phyloP scores from a whole-genome alignment of 73 alveolate species.

The Diophrys sp. region DNA sequence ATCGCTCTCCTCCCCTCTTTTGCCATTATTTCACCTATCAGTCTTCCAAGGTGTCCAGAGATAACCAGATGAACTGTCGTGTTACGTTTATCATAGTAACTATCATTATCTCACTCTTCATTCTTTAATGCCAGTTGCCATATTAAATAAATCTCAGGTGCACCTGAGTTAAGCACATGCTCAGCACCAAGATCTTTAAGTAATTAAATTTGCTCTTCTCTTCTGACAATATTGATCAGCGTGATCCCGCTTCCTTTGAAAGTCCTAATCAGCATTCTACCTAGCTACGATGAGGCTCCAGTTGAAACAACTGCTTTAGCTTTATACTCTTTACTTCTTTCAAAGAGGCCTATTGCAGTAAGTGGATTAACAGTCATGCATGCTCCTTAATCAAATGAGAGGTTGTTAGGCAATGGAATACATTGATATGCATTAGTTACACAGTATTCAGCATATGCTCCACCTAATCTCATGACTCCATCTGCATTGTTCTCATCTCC shows the following conservation, averaged over 20 bases:
- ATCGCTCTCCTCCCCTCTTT: too few relatives aligned
- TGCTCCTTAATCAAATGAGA: constrained; percentile 66
- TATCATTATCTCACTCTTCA: too few relatives aligned
- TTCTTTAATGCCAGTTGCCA: too few relatives aligned
- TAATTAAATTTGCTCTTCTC: constrained; percentile 57
- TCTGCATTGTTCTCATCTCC: constrained; percentile 13
- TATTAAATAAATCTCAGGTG: constrained; percentile 20
- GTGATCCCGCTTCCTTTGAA: constrained; percentile 49
- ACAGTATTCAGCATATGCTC: constrained; percentile 79
- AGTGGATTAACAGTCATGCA: constrained; percentile 69
- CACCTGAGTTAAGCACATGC: constrained; percentile 59
- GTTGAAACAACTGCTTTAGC: constrained; percentile 59
- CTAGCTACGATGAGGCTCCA: constrained; percentile 73
- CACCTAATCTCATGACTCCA: constrained; percentile 32
- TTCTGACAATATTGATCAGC: constrained; percentile 69
- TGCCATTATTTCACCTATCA: too few relatives aligned
- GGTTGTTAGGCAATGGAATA: constrained; percentile 42
- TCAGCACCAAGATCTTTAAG: constrained; percentile 62
- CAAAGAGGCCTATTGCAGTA: constrained; percentile 71
- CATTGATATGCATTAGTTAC: constrained; percentile 70
- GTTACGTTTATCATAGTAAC: too few relatives aligned
- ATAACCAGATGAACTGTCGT: background rate
- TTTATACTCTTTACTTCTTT: constrained; percentile 20
- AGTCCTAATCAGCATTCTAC: constrained; percentile 63
- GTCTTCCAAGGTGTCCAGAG: too few relatives aligned